These are phyloP conservation scores for Diaporthe sp. DNA, from an alignment of 2,329 filamentous ascomycete genomes.

Conservation along the genomic window DNA sequence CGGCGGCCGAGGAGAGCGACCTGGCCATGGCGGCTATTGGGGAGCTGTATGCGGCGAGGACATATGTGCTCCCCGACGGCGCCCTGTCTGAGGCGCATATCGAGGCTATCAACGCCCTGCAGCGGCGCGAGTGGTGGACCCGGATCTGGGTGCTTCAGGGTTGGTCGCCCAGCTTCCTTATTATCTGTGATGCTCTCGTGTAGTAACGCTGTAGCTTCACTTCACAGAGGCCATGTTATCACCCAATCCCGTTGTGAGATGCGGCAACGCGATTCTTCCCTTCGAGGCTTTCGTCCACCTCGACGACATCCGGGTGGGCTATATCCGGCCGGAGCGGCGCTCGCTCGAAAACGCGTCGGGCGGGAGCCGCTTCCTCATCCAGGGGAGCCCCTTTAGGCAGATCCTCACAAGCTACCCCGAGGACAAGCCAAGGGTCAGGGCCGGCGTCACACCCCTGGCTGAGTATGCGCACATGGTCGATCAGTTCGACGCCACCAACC, in stretches of 20 bases:
- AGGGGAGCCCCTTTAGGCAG: background rate
- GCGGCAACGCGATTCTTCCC: conserved; percentile 4
- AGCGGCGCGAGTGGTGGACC: conserved; percentile 8
- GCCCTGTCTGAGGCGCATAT: conserved; percentile 6
- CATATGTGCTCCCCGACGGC: background rate
- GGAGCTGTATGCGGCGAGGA: background rate
- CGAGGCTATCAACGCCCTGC: conserved; percentile 12
- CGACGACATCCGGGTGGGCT: conserved; percentile 16
- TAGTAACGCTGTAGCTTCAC: background rate
- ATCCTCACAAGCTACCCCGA: conserved; percentile 7
- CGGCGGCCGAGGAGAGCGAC: background rate
- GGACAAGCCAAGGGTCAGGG: background rate
- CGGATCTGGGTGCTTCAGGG: conserved; percentile 22
- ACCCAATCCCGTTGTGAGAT: background rate
- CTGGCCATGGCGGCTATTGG: conserved; percentile 10
- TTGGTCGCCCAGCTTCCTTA: background rate
- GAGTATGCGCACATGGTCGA: background rate
- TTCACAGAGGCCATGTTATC: conserved; percentile 10
- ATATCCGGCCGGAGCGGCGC: conserved; percentile 9
- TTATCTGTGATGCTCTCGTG: background rate
- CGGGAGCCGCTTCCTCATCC: background rate
- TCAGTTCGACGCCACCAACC: background rate
- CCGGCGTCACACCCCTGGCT: background rate
- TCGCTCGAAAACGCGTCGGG: background rate
- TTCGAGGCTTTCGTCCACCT: conserved; percentile 19